Percentiles rank a stretch among this genome's conserved stretches.
Evolutionary conservation across 352 stramenopile genomes (phyloP).

Genomic region (Pythium plurisporium): DNA sequence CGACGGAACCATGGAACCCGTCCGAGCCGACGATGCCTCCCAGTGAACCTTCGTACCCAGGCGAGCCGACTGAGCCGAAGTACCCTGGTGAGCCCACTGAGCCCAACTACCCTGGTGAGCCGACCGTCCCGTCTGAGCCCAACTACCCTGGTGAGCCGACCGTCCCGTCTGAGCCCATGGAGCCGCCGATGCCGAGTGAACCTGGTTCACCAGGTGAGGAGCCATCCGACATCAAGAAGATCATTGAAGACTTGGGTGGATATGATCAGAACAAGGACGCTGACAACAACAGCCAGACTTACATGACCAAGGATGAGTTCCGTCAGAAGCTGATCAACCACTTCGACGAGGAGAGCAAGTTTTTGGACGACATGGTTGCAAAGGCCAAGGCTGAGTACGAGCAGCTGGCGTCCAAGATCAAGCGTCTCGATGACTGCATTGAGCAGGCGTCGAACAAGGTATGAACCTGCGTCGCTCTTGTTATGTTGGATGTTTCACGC

Average conservation of each 20-base stretch:
- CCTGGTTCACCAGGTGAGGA: no score
- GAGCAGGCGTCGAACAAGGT: conserved; percentile 42
- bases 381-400: conserved; percentile 26
- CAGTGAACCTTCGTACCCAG: neutral
- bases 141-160: neutral
- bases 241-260: conserved; percentile 15
- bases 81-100: neutral
- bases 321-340: conserved; percentile 27
- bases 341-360: conserved; percentile 27
- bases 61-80: neutral
- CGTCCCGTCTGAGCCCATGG: neutral
- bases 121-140: neutral
- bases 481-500: neutral
- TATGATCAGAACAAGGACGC: conserved; percentile 9
- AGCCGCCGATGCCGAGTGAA: neutral
- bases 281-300: conserved; percentile 10
- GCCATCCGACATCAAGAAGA: conserved; percentile 8
- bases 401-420: conserved; percentile 17
- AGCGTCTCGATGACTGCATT: conserved; percentile 42
- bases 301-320: conserved; percentile 48
- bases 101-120: neutral
- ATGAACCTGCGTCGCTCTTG: neutral
- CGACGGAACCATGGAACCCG: neutral
- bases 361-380: conserved; percentile 16
- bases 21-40: neutral